Conservation (phyloP, 495 filamentous ascomycete species). For the Penicillium nucicola region DNA sequence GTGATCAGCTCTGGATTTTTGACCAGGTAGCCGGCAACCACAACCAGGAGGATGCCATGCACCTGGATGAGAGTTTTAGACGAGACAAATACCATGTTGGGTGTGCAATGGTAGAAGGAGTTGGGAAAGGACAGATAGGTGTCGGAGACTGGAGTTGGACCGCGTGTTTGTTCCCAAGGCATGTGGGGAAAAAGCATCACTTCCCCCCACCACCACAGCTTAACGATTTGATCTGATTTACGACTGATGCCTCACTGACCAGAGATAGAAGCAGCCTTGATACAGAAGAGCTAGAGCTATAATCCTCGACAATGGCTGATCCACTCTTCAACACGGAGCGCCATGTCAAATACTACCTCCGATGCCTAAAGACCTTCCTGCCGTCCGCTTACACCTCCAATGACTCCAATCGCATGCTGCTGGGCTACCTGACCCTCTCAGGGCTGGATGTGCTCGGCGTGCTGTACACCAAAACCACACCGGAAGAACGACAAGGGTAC, state of each 20-base stretch:
- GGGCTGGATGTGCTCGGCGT: constrained; percentile 76
- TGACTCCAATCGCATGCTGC: constrained; percentile 84
- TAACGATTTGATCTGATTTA: constrained; percentile 4
- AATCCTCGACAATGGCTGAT: constrained; percentile 26
- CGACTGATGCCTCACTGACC: background rate
- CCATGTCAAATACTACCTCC: constrained; percentile 90
- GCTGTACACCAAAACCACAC: constrained; percentile 53
- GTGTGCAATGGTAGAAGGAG: background rate
- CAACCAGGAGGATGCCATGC: constrained; percentile 76
- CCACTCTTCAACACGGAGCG: constrained; percentile 60
- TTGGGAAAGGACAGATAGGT: constrained; percentile 5
- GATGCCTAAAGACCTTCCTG: constrained; percentile 78
- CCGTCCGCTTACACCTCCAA: constrained; percentile 78
- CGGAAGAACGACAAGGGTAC: constrained; percentile 57
- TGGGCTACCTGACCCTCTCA: constrained; percentile 82
- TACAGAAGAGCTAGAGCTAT: background rate
- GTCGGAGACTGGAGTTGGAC: constrained; percentile 8
- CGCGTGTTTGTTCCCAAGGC: constrained; percentile 7
- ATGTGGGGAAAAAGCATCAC: constrained; percentile 23
- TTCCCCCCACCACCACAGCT: constrained; percentile 12
- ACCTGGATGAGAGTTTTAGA: constrained; percentile 72
- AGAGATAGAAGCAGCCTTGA: background rate
- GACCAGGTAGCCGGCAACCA: constrained; percentile 78
- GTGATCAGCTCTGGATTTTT: constrained; percentile 64
- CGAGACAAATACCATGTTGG: constrained; percentile 73